Evolutionary conservation across 805 yeast species (phyloP).

Genomic region (Wickerhamomyces silvicola): DNA sequence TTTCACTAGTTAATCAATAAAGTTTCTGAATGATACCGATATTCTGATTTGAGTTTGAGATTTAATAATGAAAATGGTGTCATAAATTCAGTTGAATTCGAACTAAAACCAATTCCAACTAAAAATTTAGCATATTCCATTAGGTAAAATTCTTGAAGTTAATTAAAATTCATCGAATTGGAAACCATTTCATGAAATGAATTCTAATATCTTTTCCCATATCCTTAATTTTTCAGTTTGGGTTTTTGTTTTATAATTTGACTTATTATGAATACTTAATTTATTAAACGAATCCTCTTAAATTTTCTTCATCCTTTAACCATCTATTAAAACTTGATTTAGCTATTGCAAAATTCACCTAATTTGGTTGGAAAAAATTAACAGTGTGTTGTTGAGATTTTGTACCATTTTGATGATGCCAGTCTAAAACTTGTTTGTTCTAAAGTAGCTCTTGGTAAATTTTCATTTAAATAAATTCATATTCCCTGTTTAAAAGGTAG

Average conservation of each 20-base stretch:
- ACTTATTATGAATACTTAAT: constrained; percentile 21
- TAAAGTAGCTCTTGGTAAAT: constrained; percentile 30
- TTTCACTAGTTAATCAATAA: no score
- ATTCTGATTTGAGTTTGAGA: no score
- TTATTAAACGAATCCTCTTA: constrained; percentile 25
- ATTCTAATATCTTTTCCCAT: constrained; percentile 16
- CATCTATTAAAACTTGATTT: constrained; percentile 35
- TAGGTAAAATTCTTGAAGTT: constrained; percentile 16
- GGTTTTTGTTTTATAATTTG: constrained; percentile 11
- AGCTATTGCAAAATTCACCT: constrained; percentile 29
- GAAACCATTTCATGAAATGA: constrained; percentile 27
- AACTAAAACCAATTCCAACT: background rate
- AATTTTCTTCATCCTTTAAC: constrained; percentile 27
- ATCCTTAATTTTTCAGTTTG: constrained; percentile 1
- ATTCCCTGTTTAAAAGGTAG: background rate
- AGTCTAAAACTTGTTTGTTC: constrained; percentile 30
- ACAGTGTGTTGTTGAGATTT: constrained; percentile 31
- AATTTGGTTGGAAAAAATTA: constrained; percentile 23
- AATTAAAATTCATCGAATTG: constrained; percentile 31
- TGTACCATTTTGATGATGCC: constrained; percentile 27
- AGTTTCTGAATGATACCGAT: no score
- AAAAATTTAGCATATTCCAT: background rate
- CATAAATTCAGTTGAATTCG: background rate
- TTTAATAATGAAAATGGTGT: no score
- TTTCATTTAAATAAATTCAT: background rate